These are phyloP conservation scores for Penicillium coffeae DNA, from an alignment of 495 filamentous ascomycete species.

Conservation along the genomic window DNA sequence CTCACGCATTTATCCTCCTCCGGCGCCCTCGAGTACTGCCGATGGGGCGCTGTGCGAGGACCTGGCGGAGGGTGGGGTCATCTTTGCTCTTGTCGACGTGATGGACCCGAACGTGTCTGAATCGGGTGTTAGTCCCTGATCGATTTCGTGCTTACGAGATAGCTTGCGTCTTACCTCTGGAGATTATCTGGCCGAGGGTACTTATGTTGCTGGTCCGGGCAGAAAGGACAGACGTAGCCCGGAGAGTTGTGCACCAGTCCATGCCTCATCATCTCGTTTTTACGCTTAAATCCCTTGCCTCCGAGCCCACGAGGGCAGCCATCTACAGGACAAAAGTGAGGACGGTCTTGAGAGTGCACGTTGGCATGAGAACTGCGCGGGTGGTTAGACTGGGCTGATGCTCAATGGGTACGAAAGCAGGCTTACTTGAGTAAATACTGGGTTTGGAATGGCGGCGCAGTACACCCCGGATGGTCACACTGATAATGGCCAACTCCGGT, in stretches of 20 bases:
- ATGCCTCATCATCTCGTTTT: slow-evolving; percentile 99
- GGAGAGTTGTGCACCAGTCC: slow-evolving; percentile 93
- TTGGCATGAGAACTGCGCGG: slow-evolving; percentile 87
- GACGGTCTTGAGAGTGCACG: slow-evolving; percentile 85
- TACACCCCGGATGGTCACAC: slow-evolving; percentile 73
- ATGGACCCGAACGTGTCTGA: slow-evolving; percentile 83
- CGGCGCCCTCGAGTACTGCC: slow-evolving; percentile 80
- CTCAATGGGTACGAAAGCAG: not conserved
- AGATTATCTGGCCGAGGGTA: slow-evolving; percentile 97
- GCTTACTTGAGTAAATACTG: slow-evolving; percentile 77
- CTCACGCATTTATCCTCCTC: slow-evolving; percentile 48
- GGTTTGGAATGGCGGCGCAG: slow-evolving; percentile 83
- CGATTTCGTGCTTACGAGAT: too few relatives aligned
- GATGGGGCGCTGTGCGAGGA: slow-evolving; percentile 77
- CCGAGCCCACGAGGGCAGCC: slow-evolving; percentile 75
- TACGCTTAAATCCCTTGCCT: slow-evolving; percentile 95
- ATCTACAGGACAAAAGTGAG: slow-evolving; percentile 85
- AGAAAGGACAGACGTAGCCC: slow-evolving; percentile 96
- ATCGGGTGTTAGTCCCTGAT: not conserved
- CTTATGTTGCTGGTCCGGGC: slow-evolving; percentile 90
- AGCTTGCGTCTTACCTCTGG: slow-evolving; percentile 76
- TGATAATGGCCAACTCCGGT: slow-evolving; percentile 41
- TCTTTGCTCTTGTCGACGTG: slow-evolving; percentile 85
- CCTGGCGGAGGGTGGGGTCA: slow-evolving; percentile 72
- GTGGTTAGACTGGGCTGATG: not conserved